phyloP scores from a whole-genome alignment of 768 basidiomycete species.

The Russula earlei region DNA sequence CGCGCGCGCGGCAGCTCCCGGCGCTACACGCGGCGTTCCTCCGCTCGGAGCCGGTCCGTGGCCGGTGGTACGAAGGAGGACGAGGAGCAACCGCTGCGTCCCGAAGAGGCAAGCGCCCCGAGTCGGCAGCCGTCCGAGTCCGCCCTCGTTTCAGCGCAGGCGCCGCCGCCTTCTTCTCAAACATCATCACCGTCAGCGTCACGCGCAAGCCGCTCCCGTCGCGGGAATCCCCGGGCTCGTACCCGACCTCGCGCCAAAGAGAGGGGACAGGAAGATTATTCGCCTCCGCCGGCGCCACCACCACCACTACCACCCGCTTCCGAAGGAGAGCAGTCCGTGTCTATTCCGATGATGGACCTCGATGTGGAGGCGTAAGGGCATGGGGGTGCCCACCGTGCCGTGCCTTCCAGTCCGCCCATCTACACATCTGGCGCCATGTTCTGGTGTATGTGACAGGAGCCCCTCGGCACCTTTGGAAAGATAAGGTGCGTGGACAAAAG shows the following conservation, averaged over 20 bases:
- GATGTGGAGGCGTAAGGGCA: constrained; percentile 27
- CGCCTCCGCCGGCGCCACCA: constrained; percentile 13
- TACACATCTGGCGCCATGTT: neutral
- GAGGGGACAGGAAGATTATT: constrained; percentile 1
- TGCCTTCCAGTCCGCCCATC: neutral
- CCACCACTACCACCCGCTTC: neutral
- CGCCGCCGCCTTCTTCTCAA: neutral
- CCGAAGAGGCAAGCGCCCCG: constrained; percentile 28
- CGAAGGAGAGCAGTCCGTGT: constrained; percentile 18
- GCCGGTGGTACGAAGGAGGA: constrained; percentile 22
- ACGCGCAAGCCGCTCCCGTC: constrained; percentile 4
- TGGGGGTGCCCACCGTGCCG: neutral
- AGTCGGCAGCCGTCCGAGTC: neutral
- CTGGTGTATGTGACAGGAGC: neutral
- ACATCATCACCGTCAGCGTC: neutral
- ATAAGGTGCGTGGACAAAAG: neutral
- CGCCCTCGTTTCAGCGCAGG: neutral
- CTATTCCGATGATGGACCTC: constrained; percentile 30
- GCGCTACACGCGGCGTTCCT: constrained; percentile 16
- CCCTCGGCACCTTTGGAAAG: neutral
- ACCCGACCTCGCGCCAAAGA: constrained; percentile 10
- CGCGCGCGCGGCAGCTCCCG: constrained; percentile 15
- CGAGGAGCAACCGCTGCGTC: constrained; percentile 23
- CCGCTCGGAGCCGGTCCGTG: neutral
- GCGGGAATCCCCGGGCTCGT: neutral